Evolutionary conservation across 352 stramenopile genomes (phyloP).

Genomic region (Elongisporangium undulatum): DNA sequence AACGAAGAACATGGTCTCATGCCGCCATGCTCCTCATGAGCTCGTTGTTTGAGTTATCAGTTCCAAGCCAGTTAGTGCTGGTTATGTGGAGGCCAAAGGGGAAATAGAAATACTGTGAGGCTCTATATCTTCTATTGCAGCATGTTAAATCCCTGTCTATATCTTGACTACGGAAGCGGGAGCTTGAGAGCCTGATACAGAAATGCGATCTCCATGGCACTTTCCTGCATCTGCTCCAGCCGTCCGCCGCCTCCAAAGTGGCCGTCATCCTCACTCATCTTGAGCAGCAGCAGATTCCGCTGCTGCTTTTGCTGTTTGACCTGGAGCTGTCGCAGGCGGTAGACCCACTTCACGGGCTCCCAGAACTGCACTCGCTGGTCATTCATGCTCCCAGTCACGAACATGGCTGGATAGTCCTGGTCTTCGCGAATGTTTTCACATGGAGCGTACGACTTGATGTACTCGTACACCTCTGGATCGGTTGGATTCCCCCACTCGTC

Average conservation of each 20-base stretch:
- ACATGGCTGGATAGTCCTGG: constrained; percentile 65
- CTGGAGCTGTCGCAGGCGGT: constrained; percentile 58
- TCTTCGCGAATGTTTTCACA: constrained; percentile 58
- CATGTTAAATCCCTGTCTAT: neutral
- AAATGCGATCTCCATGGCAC: constrained; percentile 82
- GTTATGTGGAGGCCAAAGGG: too few species aligned
- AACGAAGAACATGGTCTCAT: neutral
- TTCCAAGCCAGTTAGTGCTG: too few species aligned
- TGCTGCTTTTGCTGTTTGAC: constrained; percentile 20
- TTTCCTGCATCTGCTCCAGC: constrained; percentile 74
- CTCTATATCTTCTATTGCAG: neutral
- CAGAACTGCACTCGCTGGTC: constrained; percentile 83
- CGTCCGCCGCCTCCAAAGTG: constrained; percentile 78
- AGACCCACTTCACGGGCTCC: constrained; percentile 85
- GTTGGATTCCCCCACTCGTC: constrained; percentile 88
- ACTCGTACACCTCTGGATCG: constrained; percentile 36
- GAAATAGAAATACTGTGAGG: too few species aligned
- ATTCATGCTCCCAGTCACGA: constrained; percentile 80
- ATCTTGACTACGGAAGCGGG: constrained; percentile 17
- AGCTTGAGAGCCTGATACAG: constrained; percentile 66
- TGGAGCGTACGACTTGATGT: constrained; percentile 82
- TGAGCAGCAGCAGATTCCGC: constrained; percentile 37
- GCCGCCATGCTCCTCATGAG: too few species aligned
- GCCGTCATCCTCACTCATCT: constrained; percentile 77
- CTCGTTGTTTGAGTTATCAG: too few species aligned